These are phyloP conservation scores for Linderina pennispora DNA, from an alignment of 192 early-diverging fungal species.

Conservation along the genomic window DNA sequence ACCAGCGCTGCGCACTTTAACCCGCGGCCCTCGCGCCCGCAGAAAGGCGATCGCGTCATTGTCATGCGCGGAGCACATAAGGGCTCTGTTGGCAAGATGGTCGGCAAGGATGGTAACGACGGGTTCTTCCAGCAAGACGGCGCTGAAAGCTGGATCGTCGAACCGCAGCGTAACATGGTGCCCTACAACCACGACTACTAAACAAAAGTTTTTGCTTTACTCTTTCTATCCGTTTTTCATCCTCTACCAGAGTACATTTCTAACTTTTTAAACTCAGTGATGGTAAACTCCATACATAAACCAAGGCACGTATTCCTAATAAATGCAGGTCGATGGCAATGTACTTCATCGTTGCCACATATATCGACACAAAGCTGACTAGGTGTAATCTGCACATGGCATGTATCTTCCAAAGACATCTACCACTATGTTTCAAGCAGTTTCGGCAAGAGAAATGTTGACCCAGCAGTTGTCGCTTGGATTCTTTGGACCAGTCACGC, in stretches of 20 bases:
- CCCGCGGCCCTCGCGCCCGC: constrained; percentile 52
- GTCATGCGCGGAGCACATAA: constrained; percentile 56
- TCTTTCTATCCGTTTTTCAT: no score
- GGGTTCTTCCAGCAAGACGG: constrained; percentile 66
- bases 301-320: no score
- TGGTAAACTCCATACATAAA: no score
- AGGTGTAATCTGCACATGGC: no score
- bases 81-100: constrained; percentile 57
- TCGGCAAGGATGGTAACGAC: constrained; percentile 67
- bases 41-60: constrained; percentile 68
- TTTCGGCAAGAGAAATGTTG: no score
- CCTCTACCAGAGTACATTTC: no score
- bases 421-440: background rate
- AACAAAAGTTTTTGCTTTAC: background rate
- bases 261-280: no score
- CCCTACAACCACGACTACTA: constrained; percentile 19
- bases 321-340: no score
- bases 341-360: no score
- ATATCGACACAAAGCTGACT: no score
- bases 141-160: constrained; percentile 23
- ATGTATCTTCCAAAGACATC: background rate
- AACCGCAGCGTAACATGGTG: constrained; percentile 39
- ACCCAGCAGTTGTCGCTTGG: no score
- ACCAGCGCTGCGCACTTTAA: constrained; percentile 18
- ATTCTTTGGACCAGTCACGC: no score